Conservation (phyloP, 2,329 filamentous ascomycete species). For the Cladosporium sphaerospermum region DNA sequence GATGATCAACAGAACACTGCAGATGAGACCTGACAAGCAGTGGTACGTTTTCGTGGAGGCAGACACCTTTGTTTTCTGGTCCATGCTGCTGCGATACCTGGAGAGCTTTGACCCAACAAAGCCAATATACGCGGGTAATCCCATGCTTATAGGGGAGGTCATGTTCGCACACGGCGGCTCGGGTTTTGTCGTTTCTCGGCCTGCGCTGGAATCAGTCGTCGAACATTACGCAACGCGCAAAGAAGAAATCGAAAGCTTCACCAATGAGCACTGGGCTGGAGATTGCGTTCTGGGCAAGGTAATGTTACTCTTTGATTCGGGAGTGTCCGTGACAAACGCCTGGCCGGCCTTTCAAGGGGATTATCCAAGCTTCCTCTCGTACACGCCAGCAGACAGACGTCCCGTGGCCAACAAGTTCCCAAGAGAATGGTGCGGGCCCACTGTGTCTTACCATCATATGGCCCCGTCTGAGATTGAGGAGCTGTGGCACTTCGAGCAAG, state of each 20-base stretch:
- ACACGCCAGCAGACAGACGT: background rate
- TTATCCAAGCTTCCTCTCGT: background rate
- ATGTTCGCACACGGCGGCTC: constrained; percentile 50
- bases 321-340: constrained; percentile 11
- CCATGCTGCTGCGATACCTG: constrained; percentile 49
- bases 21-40: constrained; percentile 41
- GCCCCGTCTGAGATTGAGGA: constrained; percentile 12
- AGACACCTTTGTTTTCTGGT: constrained; percentile 52
- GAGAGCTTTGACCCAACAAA: constrained; percentile 42
- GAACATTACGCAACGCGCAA: constrained; percentile 37
- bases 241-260: constrained; percentile 30
- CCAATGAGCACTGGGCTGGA: constrained; percentile 18
- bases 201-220: constrained; percentile 41
- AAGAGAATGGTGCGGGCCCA: constrained; percentile 18
- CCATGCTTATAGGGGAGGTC: constrained; percentile 45
- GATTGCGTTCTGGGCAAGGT: constrained; percentile 17
- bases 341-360: constrained; percentile 19
- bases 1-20: constrained; percentile 30
- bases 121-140: constrained; percentile 49
- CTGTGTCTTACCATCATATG: constrained; percentile 18
- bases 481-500: constrained; percentile 18
- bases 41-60: constrained; percentile 57
- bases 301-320: constrained; percentile 14
- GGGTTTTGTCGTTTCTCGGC: constrained; percentile 47
- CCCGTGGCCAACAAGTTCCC: constrained; percentile 13